Percentiles rank a stretch among this genome's conserved stretches.
phyloP scores from a whole-genome alignment of 2,329 filamentous ascomycete species.

The Aspergillus fumigatiaffinis region DNA sequence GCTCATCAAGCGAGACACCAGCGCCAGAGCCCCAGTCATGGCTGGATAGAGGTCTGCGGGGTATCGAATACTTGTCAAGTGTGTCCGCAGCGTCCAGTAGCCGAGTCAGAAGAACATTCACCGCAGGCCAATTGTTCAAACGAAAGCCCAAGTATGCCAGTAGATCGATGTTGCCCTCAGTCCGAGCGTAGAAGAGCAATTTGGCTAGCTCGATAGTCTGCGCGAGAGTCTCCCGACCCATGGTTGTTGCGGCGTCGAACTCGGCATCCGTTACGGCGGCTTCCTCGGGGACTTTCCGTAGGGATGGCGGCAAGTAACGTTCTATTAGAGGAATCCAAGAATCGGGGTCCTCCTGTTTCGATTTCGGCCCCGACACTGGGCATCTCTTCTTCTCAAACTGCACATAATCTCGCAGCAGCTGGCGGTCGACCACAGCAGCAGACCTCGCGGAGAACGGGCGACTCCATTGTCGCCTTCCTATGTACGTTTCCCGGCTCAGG shows the following conservation, averaged over 20 bases:
- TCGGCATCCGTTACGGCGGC: constrained; percentile 3
- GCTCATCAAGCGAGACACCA: constrained; percentile 26
- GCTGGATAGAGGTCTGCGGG: constrained; percentile 23
- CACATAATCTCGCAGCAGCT: constrained; percentile 14
- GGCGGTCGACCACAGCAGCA: constrained; percentile 16
- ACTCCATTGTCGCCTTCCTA: constrained; percentile 18
- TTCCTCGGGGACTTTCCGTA: constrained; percentile 15
- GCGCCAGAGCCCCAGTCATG: constrained; percentile 22
- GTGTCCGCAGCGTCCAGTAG: constrained; percentile 37
- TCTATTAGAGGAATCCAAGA: constrained; percentile 36
- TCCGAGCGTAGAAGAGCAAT: constrained; percentile 29
- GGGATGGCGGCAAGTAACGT: constrained; percentile 26
- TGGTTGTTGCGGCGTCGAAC: background rate
- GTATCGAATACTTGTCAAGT: constrained; percentile 14
- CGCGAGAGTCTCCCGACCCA: constrained; percentile 15
- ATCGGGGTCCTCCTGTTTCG: constrained; percentile 17
- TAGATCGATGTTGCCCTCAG: constrained; percentile 30
- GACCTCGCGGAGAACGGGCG: constrained; percentile 15
- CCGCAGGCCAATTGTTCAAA: constrained; percentile 39
- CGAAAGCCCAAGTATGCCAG: constrained; percentile 38
- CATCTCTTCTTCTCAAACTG: constrained; percentile 8
- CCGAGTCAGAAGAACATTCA: constrained; percentile 35
- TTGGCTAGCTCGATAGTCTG: constrained; percentile 28
- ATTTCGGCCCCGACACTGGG: constrained; percentile 15
- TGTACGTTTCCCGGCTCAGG: constrained; percentile 6